phyloP scores from a whole-genome alignment of 768 basidiomycete species.

The Nevesoporus exiguus region DNA sequence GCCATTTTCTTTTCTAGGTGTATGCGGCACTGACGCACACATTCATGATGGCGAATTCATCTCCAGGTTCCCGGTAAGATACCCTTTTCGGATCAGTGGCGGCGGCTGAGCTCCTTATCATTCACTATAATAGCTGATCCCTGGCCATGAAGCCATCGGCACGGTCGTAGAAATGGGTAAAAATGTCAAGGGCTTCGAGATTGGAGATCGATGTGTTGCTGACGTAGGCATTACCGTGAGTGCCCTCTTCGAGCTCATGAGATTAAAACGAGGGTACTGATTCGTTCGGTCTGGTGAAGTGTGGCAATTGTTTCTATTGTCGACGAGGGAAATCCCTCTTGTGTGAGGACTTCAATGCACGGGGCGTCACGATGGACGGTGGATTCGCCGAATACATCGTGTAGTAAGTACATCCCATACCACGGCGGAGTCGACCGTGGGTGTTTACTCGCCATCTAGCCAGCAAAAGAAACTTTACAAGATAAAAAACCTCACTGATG shows the following conservation, averaged over 20 bases:
- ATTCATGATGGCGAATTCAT: conserved; percentile 67
- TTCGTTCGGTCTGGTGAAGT: conserved; percentile 40
- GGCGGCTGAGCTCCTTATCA: conserved; percentile 20
- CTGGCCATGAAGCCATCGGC: conserved; percentile 76
- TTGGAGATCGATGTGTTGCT: conserved; percentile 82
- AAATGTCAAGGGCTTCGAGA: conserved; percentile 70
- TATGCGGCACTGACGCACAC: conserved; percentile 62
- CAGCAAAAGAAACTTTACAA: conserved; percentile 79
- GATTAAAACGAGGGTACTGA: not conserved
- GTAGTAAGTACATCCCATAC: conserved; percentile 57
- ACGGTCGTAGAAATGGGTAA: conserved; percentile 70
- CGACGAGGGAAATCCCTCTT: conserved; percentile 76
- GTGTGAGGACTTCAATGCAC: conserved; percentile 81
- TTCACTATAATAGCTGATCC: conserved; percentile 49
- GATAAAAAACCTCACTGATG: conserved; percentile 81
- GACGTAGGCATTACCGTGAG: conserved; percentile 73
- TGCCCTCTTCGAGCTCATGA: conserved; percentile 3
- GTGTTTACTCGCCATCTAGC: conserved; percentile 30
- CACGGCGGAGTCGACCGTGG: not conserved
- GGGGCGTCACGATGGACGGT: conserved; percentile 77
- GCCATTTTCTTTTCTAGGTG: conserved; percentile 33
- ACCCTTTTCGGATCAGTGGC: conserved; percentile 14
- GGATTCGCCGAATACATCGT: conserved; percentile 89
- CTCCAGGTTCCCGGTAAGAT: conserved; percentile 49
- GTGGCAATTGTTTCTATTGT: conserved; percentile 85